A percentile compares a stretch with the other conserved stretches of the same genome.
Evolutionary conservation across 2,329 filamentous ascomycete species (phyloP).

Genomic region (Trichoderma arundinaceum): DNA sequence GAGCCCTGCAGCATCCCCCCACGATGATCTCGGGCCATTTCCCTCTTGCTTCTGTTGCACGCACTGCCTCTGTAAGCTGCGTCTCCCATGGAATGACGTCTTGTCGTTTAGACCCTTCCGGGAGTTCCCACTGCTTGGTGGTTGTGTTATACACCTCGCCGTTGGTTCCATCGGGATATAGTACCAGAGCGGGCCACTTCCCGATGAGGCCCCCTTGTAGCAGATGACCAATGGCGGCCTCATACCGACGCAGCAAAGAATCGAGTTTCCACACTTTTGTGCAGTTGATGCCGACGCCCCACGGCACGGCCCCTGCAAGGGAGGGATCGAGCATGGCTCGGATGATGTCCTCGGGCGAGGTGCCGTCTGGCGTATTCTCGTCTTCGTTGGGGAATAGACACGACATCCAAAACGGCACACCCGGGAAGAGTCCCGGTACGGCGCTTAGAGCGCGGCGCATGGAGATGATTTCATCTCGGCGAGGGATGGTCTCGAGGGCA

Average conservation of each 20-base stretch:
- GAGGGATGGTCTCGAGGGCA: slow-evolving; percentile 70
- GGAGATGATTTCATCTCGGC: slow-evolving; percentile 65
- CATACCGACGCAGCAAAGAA: slow-evolving; percentile 59
- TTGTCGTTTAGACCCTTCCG: slow-evolving; percentile 37
- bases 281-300: slow-evolving; percentile 72
- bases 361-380: slow-evolving; percentile 63
- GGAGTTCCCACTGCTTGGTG: slow-evolving; percentile 64
- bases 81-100: slow-evolving; percentile 52
- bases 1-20: slow-evolving; percentile 60
- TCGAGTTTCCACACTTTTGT: slow-evolving; percentile 69
- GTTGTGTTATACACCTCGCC: slow-evolving; percentile 70
- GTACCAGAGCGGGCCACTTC: slow-evolving; percentile 60
- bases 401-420: slow-evolving; percentile 62
- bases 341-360: slow-evolving; percentile 44
- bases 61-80: slow-evolving; percentile 51
- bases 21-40: slow-evolving; percentile 56
- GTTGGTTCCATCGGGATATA: slow-evolving; percentile 73
- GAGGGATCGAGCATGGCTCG: slow-evolving; percentile 46
- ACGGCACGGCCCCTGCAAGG: slow-evolving; percentile 49
- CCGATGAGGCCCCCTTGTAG: slow-evolving; percentile 43
- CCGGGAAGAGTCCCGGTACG: slow-evolving; percentile 36
- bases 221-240: slow-evolving; percentile 53
- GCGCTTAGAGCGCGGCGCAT: slow-evolving; percentile 54
- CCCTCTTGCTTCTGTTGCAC: slow-evolving; percentile 44
- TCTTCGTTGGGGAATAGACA: slow-evolving; percentile 65